Base-by-base conservation (phyloP, 2,329 filamentous ascomycete species). In the Pestalotiopsis sp. region DNA sequence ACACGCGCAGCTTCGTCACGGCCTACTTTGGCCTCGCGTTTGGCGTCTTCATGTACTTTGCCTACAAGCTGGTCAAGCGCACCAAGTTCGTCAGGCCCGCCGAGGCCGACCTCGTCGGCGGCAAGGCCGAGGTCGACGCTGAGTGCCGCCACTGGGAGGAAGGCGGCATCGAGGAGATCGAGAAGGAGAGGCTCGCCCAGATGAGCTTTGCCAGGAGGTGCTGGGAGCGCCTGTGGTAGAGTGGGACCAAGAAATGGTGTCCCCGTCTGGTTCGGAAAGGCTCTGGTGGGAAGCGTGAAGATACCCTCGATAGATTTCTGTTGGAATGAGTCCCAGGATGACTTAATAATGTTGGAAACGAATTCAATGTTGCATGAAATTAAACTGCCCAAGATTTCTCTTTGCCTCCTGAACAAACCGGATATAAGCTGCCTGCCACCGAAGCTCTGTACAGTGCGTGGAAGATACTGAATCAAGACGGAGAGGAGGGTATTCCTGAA, bases 51-150 rank as follows among this genome's bases (percentile, higher is more conserved):
- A 80, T 94, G 10, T 94, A 87, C 73, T 35, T 91, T 3, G 85
- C 83, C 4, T 93, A 90, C 88, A 94, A 94, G 78, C 9, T 91
- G 1, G 67, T 87, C 71, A 88, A 90, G 77, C 84, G 82, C 74
- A 92, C 90, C 0, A 88, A 85, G 70, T 82, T 86, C 68, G 78
- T 85, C 64, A 81, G 80, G 60, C 81, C 88, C 1, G 78, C 84
- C 22, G 86, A 91, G 65, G 84, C 89, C 0, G 90, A 93, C 75
- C 77, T 93, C 57, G 74, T 85, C 38, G 86, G 86, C 44, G 89
- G 90, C 68, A 80, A 92, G 68, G 86, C 86, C 6, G 90, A 92
- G 77, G 87, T 91, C 69, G 90, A 91, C 66, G 87, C 88, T 70
- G 81, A 82, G 75, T 82, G 81, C 70, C 72, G 76, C 20, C 75